A percentile compares a stretch with the other conserved stretches of the same genome.
These are phyloP conservation scores for Lasiodiplodia hormozganensis DNA, from an alignment of 2,329 filamentous ascomycete genomes.

Conservation along the genomic window DNA sequence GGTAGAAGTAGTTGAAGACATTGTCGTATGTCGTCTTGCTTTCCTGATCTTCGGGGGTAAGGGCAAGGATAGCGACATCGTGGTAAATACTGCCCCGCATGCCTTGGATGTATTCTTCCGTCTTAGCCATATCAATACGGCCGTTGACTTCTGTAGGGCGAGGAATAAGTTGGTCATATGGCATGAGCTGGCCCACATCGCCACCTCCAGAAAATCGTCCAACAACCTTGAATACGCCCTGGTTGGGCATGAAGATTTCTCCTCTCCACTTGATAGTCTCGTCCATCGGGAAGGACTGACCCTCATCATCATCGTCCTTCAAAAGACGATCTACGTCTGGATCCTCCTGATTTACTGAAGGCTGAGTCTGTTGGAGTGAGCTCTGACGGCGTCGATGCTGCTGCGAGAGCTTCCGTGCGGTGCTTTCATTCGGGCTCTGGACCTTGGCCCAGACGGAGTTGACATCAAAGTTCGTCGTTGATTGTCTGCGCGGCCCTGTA, in stretches of 20 bases:
- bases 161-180: conserved; percentile 80
- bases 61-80: conserved; percentile 81
- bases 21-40: conserved; percentile 70
- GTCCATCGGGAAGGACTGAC: conserved; percentile 80
- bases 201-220: conserved; percentile 86
- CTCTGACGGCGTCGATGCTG: conserved; percentile 54
- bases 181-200: conserved; percentile 70
- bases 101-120: conserved; percentile 89
- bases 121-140: conserved; percentile 80
- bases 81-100: conserved; percentile 81
- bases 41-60: conserved; percentile 68
- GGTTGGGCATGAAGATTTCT: conserved; percentile 67
- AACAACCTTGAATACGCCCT: conserved; percentile 73
- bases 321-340: conserved; percentile 89
- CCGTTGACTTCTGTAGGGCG: conserved; percentile 74
- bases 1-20: conserved; percentile 86
- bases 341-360: conserved; percentile 64
- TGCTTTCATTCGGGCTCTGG: conserved; percentile 69
- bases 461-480: conserved; percentile 77
- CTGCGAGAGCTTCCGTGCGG: conserved; percentile 40
- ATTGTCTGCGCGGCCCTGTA: conserved; percentile 53
- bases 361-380: conserved; percentile 39
- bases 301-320: conserved; percentile 78
- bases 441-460: conserved; percentile 85
- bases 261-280: conserved; percentile 67